Percentiles rank a stretch among this genome's conserved stretches.
These are phyloP conservation scores for Sporisorium reilianum DNA, from an alignment of 1,284 basidiomycete species.

Conservation along the genomic window DNA sequence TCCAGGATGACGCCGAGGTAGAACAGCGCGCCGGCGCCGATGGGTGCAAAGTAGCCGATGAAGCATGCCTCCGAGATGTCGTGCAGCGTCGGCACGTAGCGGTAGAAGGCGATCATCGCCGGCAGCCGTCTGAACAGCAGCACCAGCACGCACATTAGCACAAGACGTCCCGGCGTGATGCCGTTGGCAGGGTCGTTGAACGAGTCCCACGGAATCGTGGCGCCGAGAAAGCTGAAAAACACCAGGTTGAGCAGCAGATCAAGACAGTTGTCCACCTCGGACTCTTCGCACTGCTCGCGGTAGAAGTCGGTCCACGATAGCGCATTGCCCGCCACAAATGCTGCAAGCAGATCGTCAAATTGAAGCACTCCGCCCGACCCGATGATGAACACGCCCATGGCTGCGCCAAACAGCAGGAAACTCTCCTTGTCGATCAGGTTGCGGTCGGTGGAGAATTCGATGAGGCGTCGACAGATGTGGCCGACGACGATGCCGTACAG, in stretches of 20 bases:
- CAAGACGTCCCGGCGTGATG: slow-evolving; percentile 67
- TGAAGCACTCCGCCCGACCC: slow-evolving; percentile 53
- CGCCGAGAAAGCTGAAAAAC: slow-evolving; percentile 70
- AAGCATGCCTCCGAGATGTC: slow-evolving; percentile 66
- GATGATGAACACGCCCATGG: slow-evolving; percentile 58
- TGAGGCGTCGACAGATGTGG: slow-evolving; percentile 42
- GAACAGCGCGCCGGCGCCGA: slow-evolving; percentile 70
- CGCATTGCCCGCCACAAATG: slow-evolving; percentile 60
- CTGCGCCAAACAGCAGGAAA: slow-evolving; percentile 58
- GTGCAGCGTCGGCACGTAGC: slow-evolving; percentile 64
- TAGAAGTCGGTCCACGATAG: slow-evolving; percentile 65
- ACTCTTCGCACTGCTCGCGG: slow-evolving; percentile 61
- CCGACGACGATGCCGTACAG: slow-evolving; percentile 55
- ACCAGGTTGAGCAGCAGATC: slow-evolving; percentile 60
- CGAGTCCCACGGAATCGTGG: slow-evolving; percentile 56
- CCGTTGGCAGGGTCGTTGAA: slow-evolving; percentile 63
- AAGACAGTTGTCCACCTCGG: slow-evolving; percentile 61
- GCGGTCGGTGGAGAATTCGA: slow-evolving; percentile 55
- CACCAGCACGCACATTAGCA: slow-evolving; percentile 70
- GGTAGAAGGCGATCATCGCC: slow-evolving; percentile 59
- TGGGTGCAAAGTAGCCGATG: slow-evolving; percentile 70
- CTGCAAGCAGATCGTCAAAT: slow-evolving; percentile 60
- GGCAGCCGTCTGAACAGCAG: slow-evolving; percentile 69
- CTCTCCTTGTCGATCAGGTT: slow-evolving; percentile 62
- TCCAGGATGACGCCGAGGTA: slow-evolving; percentile 53